Percentiles rank a stretch among this genome's conserved stretches.
phyloP scores from a whole-genome alignment of 768 basidiomycete species.

The Suillus cothurnatus region DNA sequence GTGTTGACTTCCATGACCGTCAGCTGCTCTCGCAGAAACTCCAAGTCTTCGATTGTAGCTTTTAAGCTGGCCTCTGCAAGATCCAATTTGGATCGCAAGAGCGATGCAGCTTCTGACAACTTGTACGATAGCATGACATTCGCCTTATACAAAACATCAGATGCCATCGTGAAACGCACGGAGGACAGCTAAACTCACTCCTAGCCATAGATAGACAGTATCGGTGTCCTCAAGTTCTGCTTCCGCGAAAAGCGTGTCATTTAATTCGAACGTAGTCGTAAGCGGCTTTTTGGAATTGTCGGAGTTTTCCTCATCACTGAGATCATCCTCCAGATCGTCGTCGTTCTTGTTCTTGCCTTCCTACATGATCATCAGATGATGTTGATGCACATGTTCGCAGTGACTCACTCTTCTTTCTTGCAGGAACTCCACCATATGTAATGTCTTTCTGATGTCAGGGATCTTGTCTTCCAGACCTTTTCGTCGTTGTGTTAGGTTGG shows the following conservation, averaged over 20 bases:
- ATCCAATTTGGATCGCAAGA: constrained; percentile 74
- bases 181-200: constrained; percentile 54
- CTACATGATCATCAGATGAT: constrained; percentile 35
- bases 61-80: constrained; percentile 66
- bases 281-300: constrained; percentile 49
- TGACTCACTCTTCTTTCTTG: constrained; percentile 66
- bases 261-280: constrained; percentile 90
- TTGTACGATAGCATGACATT: constrained; percentile 98
- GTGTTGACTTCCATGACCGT: constrained; percentile 98
- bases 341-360: constrained; percentile 59
- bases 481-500: constrained; percentile 76
- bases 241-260: constrained; percentile 93
- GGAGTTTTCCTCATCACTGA: constrained; percentile 51
- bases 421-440: constrained; percentile 85
- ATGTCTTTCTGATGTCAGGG: constrained; percentile 91
- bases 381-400: not conserved
- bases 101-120: constrained; percentile 69
- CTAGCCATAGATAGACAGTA: constrained; percentile 93
- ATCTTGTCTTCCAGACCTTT: constrained; percentile 90
- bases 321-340: constrained; percentile 56
- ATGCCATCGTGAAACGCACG: not conserved
- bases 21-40: constrained; percentile 91
- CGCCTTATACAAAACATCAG: constrained; percentile 55
- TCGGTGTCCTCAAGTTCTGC: constrained; percentile 87
- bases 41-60: constrained; percentile 83